Evolutionary conservation across 805 yeast genomes (phyloP), one percentile per base, ranked within the genome.

Genomic region (Starmerella bacillaris): DNA sequence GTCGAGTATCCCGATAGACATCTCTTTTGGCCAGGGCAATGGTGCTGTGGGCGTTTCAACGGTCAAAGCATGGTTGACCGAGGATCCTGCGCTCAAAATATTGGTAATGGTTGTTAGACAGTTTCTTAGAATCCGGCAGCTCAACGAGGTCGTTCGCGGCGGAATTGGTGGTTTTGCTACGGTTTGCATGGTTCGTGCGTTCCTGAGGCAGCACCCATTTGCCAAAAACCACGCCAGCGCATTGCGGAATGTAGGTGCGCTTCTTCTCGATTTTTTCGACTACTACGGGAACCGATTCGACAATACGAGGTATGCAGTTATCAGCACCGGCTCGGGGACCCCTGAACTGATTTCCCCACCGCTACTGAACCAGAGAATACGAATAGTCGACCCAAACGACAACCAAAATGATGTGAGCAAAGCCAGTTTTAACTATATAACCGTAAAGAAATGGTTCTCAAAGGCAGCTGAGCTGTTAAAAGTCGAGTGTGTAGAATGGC

Each of bases 91-190:
- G 0, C 58, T 86, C 34, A 60, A 93, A 43, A 92, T 83, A 49
- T 56, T 86, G 33, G 92, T 77, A 1, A 60, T 86, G 33, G 70
- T 83, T 2, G 66, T 86, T 4, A 84, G 89, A 55, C 94, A 79
- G 51, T 86, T 84, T 49, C 61, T 86, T 33, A 63, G 82, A 21
- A 72, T 80, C 2, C 63, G 95, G 48, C 70, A 66, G 38, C 60
- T 84, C 41, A 82, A 83, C 49, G 77, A 79, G 43, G 96, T 86
- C 12, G 92, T 78, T 47, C 73, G 74, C 17, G 98, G 98, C 34
- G 96, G 96, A 0, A 59, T 86, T 4, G 96, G 98, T 28, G 96
- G 96, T 0, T 86, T 76, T 53, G 72, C 94, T 5, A 78, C 80
- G n/a, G 80, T 84, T 30, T 83, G 94, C 48, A 50, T 89, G 51